Percentiles rank a stretch among this genome's conserved stretches.
phyloP scores from a whole-genome alignment of 2,329 filamentous ascomycete species.

The Talaromyces albobiverticillius region DNA sequence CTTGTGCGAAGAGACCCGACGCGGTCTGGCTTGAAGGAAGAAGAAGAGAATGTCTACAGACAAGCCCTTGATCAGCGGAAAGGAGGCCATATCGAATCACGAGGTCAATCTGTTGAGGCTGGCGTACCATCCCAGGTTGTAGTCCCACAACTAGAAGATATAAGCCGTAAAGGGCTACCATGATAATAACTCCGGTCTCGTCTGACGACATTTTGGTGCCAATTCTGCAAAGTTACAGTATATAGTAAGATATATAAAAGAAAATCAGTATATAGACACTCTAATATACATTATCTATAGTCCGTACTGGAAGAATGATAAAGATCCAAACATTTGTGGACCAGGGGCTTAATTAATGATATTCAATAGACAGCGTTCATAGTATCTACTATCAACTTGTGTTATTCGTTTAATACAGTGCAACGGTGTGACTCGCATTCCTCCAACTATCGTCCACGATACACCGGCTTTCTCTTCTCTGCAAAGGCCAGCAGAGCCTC shows the following conservation, averaged over 20 bases:
- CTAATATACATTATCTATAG: no score
- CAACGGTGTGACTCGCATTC: no score
- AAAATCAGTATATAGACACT: no score
- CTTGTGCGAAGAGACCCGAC: slow-evolving; percentile 67
- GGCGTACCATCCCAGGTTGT: background rate
- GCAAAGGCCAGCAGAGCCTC: slow-evolving; percentile 86
- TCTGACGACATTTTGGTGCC: background rate
- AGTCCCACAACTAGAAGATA: background rate
- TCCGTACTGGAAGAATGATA: no score
- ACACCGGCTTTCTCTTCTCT: slow-evolving; percentile 70
- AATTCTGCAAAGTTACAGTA: background rate
- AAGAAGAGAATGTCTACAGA: slow-evolving; percentile 42
- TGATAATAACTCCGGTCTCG: background rate
- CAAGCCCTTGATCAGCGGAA: slow-evolving; percentile 25
- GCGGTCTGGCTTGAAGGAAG: slow-evolving; percentile 43
- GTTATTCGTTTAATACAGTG: no score
- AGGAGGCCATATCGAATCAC: background rate
- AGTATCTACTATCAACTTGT: no score
- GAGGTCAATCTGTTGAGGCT: background rate
- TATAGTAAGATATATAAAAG: no score
- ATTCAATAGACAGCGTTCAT: no score
- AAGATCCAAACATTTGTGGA: no score
- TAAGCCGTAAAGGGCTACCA: background rate
- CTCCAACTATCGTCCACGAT: slow-evolving; percentile 48
- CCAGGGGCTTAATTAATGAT: no score